phyloP scores from a whole-genome alignment of 805 yeast genomes.

The Schwanniomyces vanrijiae region DNA sequence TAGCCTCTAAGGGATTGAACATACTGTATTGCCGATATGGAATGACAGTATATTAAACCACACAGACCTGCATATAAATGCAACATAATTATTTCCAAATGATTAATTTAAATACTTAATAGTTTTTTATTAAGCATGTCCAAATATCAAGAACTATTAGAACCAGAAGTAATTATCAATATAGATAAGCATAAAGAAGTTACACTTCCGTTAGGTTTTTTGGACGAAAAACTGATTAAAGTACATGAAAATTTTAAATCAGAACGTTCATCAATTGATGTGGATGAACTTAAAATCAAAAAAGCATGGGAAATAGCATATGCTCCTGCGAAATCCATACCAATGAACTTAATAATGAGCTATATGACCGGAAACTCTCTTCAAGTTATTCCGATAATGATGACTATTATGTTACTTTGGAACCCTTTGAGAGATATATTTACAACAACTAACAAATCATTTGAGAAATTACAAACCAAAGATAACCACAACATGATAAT shows the following conservation, averaged over 20 bases:
- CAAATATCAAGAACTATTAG: neutral
- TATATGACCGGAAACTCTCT: conserved; percentile 90
- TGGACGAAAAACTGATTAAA: neutral
- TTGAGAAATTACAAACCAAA: conserved; percentile 47
- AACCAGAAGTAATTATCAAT: neutral
- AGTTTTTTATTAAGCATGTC: neutral
- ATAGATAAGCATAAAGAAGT: neutral
- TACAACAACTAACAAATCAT: conserved; percentile 52
- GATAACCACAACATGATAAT: conserved; percentile 29
- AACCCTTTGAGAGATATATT: conserved; percentile 75
- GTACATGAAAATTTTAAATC: neutral
- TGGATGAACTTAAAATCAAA: conserved; percentile 46
- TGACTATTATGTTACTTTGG: conserved; percentile 80
- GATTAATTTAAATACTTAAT: neutral
- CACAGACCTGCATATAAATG: neutral
- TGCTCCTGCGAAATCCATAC: conserved; percentile 79
- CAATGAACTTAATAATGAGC: conserved; percentile 87
- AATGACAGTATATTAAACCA: neutral
- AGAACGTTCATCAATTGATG: neutral
- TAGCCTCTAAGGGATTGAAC: too few relatives aligned
- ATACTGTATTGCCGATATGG: neutral
- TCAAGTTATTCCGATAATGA: conserved; percentile 87
- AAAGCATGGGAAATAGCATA: conserved; percentile 87
- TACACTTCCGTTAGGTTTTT: neutral
- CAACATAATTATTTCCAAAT: neutral